A percentile compares a stretch with the other conserved stretches of the same genome.
Conservation (phyloP, 306 rosid genomes). For the Geum urbanum region DNA sequence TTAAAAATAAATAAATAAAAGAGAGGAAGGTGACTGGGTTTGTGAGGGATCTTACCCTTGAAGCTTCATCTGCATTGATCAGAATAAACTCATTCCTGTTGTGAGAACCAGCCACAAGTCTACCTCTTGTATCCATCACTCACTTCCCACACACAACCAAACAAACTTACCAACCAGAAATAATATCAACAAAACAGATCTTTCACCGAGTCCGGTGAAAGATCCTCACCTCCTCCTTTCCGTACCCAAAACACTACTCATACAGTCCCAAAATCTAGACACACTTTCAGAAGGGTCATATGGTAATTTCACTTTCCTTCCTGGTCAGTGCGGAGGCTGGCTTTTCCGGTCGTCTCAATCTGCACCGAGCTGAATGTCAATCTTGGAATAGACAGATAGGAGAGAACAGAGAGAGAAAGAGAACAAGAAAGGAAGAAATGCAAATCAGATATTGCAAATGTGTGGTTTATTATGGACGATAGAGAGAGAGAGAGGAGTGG, state of each 20-base stretch:
- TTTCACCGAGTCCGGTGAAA: constrained; percentile 29
- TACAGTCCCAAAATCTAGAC: background rate
- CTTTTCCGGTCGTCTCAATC: constrained; percentile 32
- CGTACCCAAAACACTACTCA: constrained; percentile 28
- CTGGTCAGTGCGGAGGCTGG: background rate
- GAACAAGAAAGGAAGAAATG: constrained; percentile 26
- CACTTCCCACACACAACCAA: background rate
- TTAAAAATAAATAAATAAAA: background rate
- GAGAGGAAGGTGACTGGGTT: background rate
- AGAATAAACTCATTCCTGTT: constrained; percentile 94
- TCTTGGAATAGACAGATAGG: constrained; percentile 14
- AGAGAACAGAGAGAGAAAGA: constrained; percentile 25
- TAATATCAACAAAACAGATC: constrained; percentile 28
- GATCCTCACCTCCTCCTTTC: constrained; percentile 44
- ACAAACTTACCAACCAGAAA: background rate
- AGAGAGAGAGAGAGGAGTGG: constrained; percentile 26
- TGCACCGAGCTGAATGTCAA: constrained; percentile 11
- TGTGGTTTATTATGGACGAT: background rate
- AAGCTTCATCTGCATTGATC: constrained; percentile 95
- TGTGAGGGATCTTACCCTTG: constrained; percentile 42
- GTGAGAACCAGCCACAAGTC: constrained; percentile 97
- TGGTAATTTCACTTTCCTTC: background rate
- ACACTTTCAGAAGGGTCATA: background rate
- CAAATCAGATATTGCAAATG: background rate
- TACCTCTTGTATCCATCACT: constrained; percentile 79